A percentile compares a stretch with the other conserved stretches of the same genome.
phyloP scores from a whole-genome alignment of 176 grass and related monocot species.

The Avena insularis region DNA sequence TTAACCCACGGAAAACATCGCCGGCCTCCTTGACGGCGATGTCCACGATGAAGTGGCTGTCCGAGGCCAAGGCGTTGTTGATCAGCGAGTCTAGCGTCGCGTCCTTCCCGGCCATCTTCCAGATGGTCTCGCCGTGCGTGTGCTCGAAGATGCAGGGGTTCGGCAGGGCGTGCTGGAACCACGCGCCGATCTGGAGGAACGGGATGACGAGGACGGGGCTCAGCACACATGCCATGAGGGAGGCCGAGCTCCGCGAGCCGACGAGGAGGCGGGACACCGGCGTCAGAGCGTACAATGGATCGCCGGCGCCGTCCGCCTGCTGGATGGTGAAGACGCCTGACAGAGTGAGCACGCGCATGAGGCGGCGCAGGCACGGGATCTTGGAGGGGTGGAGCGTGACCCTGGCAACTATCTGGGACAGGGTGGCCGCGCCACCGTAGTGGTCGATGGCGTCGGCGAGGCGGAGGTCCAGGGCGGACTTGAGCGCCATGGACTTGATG shows the following conservation, averaged over 20 bases:
- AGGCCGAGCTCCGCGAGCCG: background rate
- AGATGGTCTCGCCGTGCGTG: background rate
- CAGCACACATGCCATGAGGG: background rate
- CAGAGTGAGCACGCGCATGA: conserved; percentile 34
- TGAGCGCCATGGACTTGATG: conserved; percentile 10
- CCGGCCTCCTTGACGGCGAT: background rate
- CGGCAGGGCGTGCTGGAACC: conserved; percentile 19
- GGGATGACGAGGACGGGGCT: background rate
- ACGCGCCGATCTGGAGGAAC: background rate
- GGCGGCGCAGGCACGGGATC: background rate
- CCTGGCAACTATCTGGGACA: background rate
- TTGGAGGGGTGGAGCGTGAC: conserved; percentile 20
- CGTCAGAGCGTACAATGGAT: background rate
- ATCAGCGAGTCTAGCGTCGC: conserved; percentile 17
- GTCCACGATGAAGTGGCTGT: conserved; percentile 36
- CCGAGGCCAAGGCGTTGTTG: conserved; percentile 48
- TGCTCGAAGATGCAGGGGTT: conserved; percentile 20
- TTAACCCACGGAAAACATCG: conserved; percentile 46
- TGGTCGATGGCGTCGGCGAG: conserved; percentile 30
- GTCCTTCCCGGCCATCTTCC: conserved; percentile 22
- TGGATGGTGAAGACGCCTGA: background rate
- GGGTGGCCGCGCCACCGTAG: conserved; percentile 10
- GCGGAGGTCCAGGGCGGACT: background rate
- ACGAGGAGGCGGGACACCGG: conserved; percentile 14
- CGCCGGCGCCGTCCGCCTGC: background rate